Conservation (phyloP, 1,139 yeast species). For the Candida sanyaensis region DNA sequence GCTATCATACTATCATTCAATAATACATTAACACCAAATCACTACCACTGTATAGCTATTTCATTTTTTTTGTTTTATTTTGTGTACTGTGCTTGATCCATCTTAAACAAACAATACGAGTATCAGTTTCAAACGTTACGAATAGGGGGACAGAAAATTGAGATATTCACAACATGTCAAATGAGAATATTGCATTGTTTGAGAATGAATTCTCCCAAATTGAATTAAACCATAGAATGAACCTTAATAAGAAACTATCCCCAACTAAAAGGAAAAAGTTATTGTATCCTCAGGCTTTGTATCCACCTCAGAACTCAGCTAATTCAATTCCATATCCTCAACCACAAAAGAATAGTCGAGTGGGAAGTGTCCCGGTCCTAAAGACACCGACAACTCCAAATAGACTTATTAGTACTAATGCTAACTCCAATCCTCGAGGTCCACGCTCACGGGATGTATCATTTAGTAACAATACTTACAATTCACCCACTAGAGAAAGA, state of each 20-base stretch:
- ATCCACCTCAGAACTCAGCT: slow-evolving; percentile 14
- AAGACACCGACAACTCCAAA: slow-evolving; percentile 11
- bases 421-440: background rate
- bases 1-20: no score
- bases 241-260: slow-evolving; percentile 12
- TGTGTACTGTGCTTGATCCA: no score
- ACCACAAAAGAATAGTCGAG: background rate
- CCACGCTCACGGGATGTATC: background rate
- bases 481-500: slow-evolving; percentile 5
- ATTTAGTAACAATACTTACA: background rate
- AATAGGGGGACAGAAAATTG: no score
- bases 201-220: slow-evolving; percentile 32
- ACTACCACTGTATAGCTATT: no score
- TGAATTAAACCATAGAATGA: slow-evolving; percentile 17
- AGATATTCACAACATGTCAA: background rate
- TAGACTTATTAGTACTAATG: background rate
- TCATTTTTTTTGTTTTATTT: no score
- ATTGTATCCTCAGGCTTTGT: slow-evolving; percentile 23
- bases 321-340: background rate
- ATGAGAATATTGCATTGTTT: slow-evolving; percentile 16
- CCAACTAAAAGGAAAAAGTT: slow-evolving; percentile 22
- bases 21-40: no score
- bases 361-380: background rate
- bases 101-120: no score
- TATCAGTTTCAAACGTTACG: no score